Conservation (phyloP, 306 rosid genomes). For the Cercis canadensis region DNA sequence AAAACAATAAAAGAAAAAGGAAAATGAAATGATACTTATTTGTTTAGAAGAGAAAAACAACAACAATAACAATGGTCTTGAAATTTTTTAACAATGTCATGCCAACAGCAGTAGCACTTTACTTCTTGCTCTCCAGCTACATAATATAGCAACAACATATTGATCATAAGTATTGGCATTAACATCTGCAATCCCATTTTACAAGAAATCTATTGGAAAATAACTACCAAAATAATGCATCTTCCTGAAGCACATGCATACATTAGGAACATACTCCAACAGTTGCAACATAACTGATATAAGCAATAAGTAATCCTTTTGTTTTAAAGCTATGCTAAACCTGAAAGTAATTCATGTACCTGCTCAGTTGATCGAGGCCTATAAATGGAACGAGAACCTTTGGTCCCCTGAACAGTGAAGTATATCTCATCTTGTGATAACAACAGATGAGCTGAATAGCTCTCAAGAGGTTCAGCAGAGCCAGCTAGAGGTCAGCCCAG, state of each 20-base stretch:
- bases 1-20: not conserved
- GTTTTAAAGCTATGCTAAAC: conserved; percentile 19
- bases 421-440: conserved; percentile 88
- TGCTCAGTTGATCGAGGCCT: conserved; percentile 84
- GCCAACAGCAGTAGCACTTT: conserved; percentile 1
- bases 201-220: conserved; percentile 15
- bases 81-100: not conserved
- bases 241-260: conserved; percentile 17
- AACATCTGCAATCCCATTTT: not conserved
- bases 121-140: conserved; percentile 12
- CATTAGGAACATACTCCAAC: conserved; percentile 18
- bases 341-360: conserved; percentile 54
- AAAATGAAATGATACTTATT: not conserved
- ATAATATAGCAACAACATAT: conserved; percentile 8
- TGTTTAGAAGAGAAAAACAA: not conserved
- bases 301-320: not conserved
- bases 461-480: conserved; percentile 77
- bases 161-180: conserved; percentile 7
- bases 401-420: conserved; percentile 80
- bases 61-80: conserved; percentile 1
- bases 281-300: not conserved
- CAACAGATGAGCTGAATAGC: conserved; percentile 89
- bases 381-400: conserved; percentile 70
- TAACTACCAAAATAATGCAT: not conserved
- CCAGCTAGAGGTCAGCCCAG: too few relatives aligned